phyloP scores from a whole-genome alignment of 2,329 filamentous ascomycete species.

The Drechslerella dactyloides region DNA sequence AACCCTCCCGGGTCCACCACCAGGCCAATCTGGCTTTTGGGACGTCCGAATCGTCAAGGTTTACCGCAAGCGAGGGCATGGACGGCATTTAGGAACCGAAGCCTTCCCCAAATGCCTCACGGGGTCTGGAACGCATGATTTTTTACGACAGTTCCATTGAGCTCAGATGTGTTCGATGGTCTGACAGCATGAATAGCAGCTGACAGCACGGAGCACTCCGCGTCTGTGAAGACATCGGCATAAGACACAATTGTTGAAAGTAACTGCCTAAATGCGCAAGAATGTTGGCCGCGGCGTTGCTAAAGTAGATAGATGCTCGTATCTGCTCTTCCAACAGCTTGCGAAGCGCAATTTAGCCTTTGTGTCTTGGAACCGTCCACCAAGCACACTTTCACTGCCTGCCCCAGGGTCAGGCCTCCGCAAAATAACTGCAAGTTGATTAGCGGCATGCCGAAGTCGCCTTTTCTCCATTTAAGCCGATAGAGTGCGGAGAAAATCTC shows the following conservation, averaged over 20 bases:
- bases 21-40: slow-evolving; percentile 51
- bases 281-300: slow-evolving; percentile 15
- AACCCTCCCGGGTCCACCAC: slow-evolving; percentile 45
- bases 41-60: slow-evolving; percentile 51
- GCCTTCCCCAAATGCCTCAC: slow-evolving; percentile 43
- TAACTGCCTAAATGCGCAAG: slow-evolving; percentile 47
- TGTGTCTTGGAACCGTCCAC: slow-evolving; percentile 33
- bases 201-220: slow-evolving; percentile 31
- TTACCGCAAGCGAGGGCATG: slow-evolving; percentile 51
- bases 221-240: slow-evolving; percentile 22
- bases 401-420: slow-evolving; percentile 44
- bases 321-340: slow-evolving; percentile 17
- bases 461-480: slow-evolving; percentile 46
- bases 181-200: slow-evolving; percentile 18
- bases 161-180: slow-evolving; percentile 11
- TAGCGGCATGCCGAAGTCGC: slow-evolving; percentile 42
- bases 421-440: slow-evolving; percentile 48
- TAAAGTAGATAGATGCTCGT: slow-evolving; percentile 37
- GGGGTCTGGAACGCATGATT: slow-evolving; percentile 35
- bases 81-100: slow-evolving; percentile 49
- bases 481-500: slow-evolving; percentile 43
- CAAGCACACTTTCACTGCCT: slow-evolving; percentile 29
- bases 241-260: slow-evolving; percentile 18
- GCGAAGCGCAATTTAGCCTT: slow-evolving; percentile 49
- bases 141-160: slow-evolving; percentile 21